A percentile compares a stretch with the other conserved stretches of the same genome.
These are phyloP conservation scores for Talaromyces piceae DNA, from an alignment of 2,329 filamentous ascomycete genomes.

Conservation along the genomic window DNA sequence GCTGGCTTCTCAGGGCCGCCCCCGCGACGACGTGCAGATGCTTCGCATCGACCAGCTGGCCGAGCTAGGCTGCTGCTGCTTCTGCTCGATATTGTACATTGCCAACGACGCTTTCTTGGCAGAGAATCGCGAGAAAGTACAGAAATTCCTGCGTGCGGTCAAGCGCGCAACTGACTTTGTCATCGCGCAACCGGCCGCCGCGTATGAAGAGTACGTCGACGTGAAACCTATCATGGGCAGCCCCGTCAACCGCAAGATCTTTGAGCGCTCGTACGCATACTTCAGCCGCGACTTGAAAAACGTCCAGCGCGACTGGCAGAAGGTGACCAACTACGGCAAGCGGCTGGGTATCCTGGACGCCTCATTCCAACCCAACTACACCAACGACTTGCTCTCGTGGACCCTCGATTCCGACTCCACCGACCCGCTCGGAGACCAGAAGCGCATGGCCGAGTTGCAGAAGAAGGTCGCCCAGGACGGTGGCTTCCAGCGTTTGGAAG, in stretches of 20 bases:
- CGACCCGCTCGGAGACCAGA: constrained; percentile 66
- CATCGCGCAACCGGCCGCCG: constrained; percentile 53
- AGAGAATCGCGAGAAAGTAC: constrained; percentile 59
- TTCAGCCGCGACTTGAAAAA: constrained; percentile 70
- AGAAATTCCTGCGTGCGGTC: constrained; percentile 62
- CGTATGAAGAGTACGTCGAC: constrained; percentile 62
- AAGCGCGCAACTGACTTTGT: constrained; percentile 70
- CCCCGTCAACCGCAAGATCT: constrained; percentile 67
- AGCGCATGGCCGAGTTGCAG: constrained; percentile 64
- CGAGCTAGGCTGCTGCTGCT: constrained; percentile 74
- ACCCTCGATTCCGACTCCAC: constrained; percentile 54
- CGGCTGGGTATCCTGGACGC: constrained; percentile 59
- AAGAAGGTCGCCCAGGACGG: constrained; percentile 57
- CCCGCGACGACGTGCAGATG: constrained; percentile 66
- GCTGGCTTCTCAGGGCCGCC: constrained; percentile 56
- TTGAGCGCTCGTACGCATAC: constrained; percentile 70
- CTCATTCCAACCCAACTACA: constrained; percentile 64
- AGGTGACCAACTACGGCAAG: constrained; percentile 72
- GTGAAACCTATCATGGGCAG: constrained; percentile 66
- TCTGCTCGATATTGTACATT: constrained; percentile 75
- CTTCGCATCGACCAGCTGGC: constrained; percentile 73
- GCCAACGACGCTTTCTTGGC: constrained; percentile 64
- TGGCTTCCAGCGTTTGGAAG: constrained; percentile 44
- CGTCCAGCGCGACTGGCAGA: constrained; percentile 65
- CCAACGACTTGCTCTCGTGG: constrained; percentile 64